Base-by-base conservation (phyloP, 441 rosid species). In the Gossypium trilobum region DNA sequence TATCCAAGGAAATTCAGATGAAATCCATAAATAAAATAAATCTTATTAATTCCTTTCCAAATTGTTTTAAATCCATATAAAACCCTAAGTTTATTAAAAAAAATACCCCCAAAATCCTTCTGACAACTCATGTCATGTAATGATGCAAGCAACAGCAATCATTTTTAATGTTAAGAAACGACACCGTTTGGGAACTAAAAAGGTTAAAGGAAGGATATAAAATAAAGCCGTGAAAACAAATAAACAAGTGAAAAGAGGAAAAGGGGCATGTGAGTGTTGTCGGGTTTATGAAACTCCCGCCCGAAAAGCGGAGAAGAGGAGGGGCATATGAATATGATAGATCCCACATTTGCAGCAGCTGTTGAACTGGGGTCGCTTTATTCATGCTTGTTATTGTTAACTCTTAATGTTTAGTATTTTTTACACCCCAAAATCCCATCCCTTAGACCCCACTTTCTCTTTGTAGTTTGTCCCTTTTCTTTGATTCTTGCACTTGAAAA, bases 231-330 rank as follows among this genome's bases (percentile, higher is more conserved):
- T 17, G 51, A 17, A 67, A 50, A 48, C 57, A 48, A 54, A 20
- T 68, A 67, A 67, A 48, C 71, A 25, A 68, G 61, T 68, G 72
- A 29, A 68, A 68, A 56, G 23, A 33, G 50, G 19, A 16, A 20
- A 25, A 54, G 31, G 46, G 1, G 72, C 61, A 56, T 57, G 65
- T 36, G 64, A 42, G 55, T 14, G 14, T 20, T 70, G 73, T 72
- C 58, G 60, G 68, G 31, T 55, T 10, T 25, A 20, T 5, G 59
- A 29, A 46, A 61, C 59, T 59, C 68, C 70, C 33, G 69, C 60
- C 39, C 11, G 6, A 50, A 72, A 61, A 46, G 50, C 36, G 51
- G 20, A 27, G 27, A 20, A 48, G 10, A 25, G 23, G 33, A 25
- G 62, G 58, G 6, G 22, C 33, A 57, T 23, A 57, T 57, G 62